A percentile compares a stretch with the other conserved stretches of the same genome.
These are phyloP conservation scores for Pichia sporocuriosa DNA, from an alignment of 805 yeast genomes.

Conservation along the genomic window DNA sequence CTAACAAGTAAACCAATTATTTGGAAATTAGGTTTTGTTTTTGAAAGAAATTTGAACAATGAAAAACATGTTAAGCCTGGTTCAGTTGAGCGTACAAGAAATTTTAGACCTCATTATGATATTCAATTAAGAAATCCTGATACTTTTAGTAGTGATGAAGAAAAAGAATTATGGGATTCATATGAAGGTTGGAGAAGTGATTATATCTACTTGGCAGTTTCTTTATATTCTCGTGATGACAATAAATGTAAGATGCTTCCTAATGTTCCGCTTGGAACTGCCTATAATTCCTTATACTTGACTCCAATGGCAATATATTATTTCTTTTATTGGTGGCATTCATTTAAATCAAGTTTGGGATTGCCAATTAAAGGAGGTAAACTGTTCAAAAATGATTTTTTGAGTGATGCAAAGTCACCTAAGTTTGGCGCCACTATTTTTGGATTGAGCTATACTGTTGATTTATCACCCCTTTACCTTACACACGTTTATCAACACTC, in stretches of 20 bases:
- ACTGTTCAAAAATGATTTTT: conserved; percentile 49
- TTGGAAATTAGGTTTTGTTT: conserved; percentile 73
- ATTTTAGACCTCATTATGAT: conserved; percentile 55
- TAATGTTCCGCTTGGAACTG: conserved; percentile 15
- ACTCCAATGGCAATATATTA: conserved; percentile 62
- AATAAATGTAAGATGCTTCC: conserved; percentile 11
- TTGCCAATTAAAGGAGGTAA: conserved; percentile 74
- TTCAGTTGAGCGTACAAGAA: conserved; percentile 33
- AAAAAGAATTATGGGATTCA: conserved; percentile 60
- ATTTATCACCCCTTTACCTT: conserved; percentile 63
- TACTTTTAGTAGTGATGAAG: conserved; percentile 31
- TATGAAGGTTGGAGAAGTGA: conserved; percentile 76
- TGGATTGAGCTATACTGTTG: conserved; percentile 75
- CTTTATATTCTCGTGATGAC: conserved; percentile 37
- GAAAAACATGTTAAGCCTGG: conserved; percentile 31
- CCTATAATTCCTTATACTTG: conserved; percentile 70
- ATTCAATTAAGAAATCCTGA: conserved; percentile 52
- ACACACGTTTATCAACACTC: conserved; percentile 63
- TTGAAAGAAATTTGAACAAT: conserved; percentile 52
- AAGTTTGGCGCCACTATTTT: conserved; percentile 36
- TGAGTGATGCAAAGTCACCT: conserved; percentile 20
- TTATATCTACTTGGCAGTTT: conserved; percentile 65
- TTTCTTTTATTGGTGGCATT: conserved; percentile 80
- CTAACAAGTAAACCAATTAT: conserved; percentile 54
- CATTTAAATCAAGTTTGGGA: conserved; percentile 72